Evolutionary conservation across 106 monocot species (phyloP).

Genomic region (Dioscorea zingiberensis): DNA sequence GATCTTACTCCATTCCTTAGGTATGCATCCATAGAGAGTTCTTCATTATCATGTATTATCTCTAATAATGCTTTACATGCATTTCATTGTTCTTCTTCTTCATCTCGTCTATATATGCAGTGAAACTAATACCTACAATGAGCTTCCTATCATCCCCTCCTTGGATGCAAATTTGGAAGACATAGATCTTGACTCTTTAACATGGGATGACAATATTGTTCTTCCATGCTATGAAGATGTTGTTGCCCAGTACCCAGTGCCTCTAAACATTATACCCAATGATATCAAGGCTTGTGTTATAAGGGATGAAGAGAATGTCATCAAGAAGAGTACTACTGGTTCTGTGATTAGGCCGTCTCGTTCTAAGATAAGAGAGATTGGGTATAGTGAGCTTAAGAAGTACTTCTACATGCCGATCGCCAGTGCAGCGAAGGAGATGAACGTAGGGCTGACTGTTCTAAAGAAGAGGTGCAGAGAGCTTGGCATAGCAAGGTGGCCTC

Average conservation of each 20-base stretch:
- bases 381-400: constrained; percentile 46
- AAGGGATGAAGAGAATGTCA: background rate
- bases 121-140: background rate
- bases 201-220: background rate
- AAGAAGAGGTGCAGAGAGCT: constrained; percentile 82
- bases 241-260: too few species aligned
- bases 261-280: background rate
- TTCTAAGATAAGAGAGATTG: constrained; percentile 29
- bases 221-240: background rate
- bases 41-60: constrained; percentile 1
- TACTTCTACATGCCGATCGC: constrained; percentile 80
- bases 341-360: background rate
- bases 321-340: background rate
- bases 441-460: constrained; percentile 64
- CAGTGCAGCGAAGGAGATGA: constrained; percentile 62
- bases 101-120: background rate
- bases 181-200: constrained; percentile 4
- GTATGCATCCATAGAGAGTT: background rate
- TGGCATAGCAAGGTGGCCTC: constrained; percentile 76
- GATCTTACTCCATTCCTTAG: background rate
- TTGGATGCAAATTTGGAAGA: constrained; percentile 10
- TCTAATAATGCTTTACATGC: background rate
- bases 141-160: background rate
- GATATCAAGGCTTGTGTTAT: background rate
- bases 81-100: background rate